These are phyloP conservation scores for Sarcodon sp. DNA, from an alignment of 768 basidiomycete species.

Conservation along the genomic window DNA sequence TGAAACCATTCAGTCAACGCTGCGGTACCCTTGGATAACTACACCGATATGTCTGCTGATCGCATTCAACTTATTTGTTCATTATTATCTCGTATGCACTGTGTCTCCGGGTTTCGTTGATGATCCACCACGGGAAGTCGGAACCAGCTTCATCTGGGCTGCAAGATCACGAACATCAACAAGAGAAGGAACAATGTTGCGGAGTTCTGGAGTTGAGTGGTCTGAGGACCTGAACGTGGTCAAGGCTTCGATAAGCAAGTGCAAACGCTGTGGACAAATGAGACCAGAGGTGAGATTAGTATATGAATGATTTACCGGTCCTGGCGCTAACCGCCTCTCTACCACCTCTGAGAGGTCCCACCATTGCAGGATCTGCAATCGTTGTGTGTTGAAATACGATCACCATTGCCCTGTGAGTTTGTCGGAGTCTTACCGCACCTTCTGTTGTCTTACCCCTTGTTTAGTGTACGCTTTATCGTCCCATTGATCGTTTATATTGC, in stretches of 20 bases:
- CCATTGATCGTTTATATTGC: constrained; percentile 4
- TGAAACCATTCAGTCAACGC: constrained; percentile 58
- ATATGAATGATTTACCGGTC: neutral
- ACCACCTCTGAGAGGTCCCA: constrained; percentile 57
- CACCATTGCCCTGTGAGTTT: constrained; percentile 72
- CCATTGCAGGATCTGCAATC: constrained; percentile 86
- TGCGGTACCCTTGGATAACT: constrained; percentile 45
- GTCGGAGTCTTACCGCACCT: constrained; percentile 17
- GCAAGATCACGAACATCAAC: constrained; percentile 15
- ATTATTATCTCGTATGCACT: constrained; percentile 82
- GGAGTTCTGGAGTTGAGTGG: constrained; percentile 31
- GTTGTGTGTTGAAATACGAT: constrained; percentile 82
- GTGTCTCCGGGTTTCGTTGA: constrained; percentile 69
- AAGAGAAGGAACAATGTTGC: constrained; percentile 14
- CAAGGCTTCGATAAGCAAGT: constrained; percentile 41
- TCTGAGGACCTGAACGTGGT: constrained; percentile 36
- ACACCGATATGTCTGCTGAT: constrained; percentile 65
- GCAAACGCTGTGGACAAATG: constrained; percentile 51
- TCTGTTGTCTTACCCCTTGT: neutral
- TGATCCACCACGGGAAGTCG: constrained; percentile 33
- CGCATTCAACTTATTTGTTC: constrained; percentile 59
- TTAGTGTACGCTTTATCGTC: neutral
- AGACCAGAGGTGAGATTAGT: constrained; percentile 62
- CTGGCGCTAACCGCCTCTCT: neutral
- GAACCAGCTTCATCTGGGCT: constrained; percentile 47